Evolutionary conservation across 805 yeast genomes (phyloP).

Genomic region (Hanseniaspora thailandica): DNA sequence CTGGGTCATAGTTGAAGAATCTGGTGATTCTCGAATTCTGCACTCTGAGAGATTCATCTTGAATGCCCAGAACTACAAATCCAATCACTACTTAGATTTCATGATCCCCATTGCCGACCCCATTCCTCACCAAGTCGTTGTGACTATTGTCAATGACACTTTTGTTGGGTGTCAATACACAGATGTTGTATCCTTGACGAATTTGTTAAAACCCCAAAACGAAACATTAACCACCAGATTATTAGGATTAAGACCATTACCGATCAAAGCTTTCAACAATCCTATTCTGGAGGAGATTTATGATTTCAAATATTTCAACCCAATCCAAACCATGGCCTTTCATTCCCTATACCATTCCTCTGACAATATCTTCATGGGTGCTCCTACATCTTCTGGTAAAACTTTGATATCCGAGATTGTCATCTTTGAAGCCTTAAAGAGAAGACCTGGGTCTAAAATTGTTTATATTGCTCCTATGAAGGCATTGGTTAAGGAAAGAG

Average conservation of each 20-base stretch:
- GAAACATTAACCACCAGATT: constrained; percentile 77
- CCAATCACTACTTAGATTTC: constrained; percentile 66
- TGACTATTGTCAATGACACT: constrained; percentile 65
- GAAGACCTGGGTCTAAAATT: constrained; percentile 71
- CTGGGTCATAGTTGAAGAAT: constrained; percentile 88
- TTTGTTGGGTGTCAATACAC: constrained; percentile 82
- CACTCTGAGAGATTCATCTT: constrained; percentile 76
- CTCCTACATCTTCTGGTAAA: constrained; percentile 98
- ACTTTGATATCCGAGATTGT: constrained; percentile 95
- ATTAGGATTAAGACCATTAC: constrained; percentile 72
- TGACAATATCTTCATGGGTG: constrained; percentile 79
- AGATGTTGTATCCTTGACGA: constrained; percentile 76
- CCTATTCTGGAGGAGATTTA: constrained; percentile 58
- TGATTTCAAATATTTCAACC: constrained; percentile 78
- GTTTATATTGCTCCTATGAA: constrained; percentile 89
- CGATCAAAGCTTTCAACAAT: constrained; percentile 67
- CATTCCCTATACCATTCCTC: constrained; percentile 74
- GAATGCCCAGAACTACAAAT: constrained; percentile 42
- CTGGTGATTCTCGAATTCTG: constrained; percentile 57
- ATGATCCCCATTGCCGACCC: constrained; percentile 88
- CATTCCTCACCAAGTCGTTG: constrained; percentile 75
- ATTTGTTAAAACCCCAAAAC: constrained; percentile 75
- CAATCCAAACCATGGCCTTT: constrained; percentile 97
- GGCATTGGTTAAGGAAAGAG: constrained; percentile 93
- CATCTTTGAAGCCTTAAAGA: constrained; percentile 87